Evolutionary conservation across 2,329 filamentous ascomycete species (phyloP), one percentile per base, ranked within the genome.

Genomic region (Arthrobotrys sphaeroides): DNA sequence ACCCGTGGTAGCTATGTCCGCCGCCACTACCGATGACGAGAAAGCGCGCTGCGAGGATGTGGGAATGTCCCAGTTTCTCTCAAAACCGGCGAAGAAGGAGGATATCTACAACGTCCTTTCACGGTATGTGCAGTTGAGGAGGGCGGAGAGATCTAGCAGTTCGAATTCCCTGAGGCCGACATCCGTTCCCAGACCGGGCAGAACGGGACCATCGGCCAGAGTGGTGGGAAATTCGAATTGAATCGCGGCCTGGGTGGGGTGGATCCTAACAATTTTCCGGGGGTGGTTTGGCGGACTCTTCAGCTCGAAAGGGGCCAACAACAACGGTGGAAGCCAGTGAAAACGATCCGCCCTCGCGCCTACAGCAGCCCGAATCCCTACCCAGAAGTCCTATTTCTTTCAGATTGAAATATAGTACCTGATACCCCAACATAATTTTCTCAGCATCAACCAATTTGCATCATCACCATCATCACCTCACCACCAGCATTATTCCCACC

Each of bases 41-140:
- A 60, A 36, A 24, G 49, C 53, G n/a, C 64, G 33, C 5, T 76
- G 72, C 22, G 38, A 4, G 4, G 38, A 64, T 13, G 72, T 70
- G 20, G 72, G 72, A 16, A 70, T 76, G 64, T 65, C 28, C 24
- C 49, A 65, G 20, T 76, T 76, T 33, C 38, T 76, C 22, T 51
- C 72, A 16, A 76, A 76, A 31, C 72, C 72, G 3, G 59, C 59
- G 5, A 76, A 65, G 59, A 76, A 61, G 36, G 72, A 76, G 31
- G 72, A 76, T 10, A 16, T 76, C 7, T 76, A 76, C 36, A 59
- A 76, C 28, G 66, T 70, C 6, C 28, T 76, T 3, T 43, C 33
- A 26, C 22, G 31, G 24, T 69, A 51, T 57, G 33, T 76, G 24
- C 51, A 31, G 9, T 45, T 40, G 22, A 55, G 51, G 43, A 43